Base-by-base conservation (phyloP, 805 yeast genomes). In the Vanderwaltozyma verrucispora region DNA sequence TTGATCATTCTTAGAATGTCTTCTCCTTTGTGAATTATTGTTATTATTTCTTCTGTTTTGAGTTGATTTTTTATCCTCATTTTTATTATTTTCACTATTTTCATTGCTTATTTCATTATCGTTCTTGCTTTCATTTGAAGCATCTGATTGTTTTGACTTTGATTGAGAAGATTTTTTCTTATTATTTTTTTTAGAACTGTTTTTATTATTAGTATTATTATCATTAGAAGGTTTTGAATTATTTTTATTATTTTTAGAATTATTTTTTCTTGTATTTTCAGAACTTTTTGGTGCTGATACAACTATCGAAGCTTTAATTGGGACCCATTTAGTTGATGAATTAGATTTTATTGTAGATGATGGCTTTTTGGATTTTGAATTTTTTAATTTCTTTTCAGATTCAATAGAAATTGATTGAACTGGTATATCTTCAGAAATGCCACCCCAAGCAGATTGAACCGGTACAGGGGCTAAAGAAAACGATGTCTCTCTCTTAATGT, bases 301-400 rank as follows among this genome's bases (percentile, higher is more conserved):
- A 23, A 69, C 70, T 33, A 72, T 73, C 27, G 73, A 61, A 19
- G 75, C 82, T 47, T 75, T 69, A 54, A 72, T 74, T 13, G 85
- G 84, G 27, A 77, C 72, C 84, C 85, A 78, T 54, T 80, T 81
- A 6, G 59, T 54, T 7, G 51, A 30, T 26, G 50, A 36, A 6
- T 47, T 42, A 10, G 18, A 25, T 13, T 31, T 36, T 13, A 45
- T 47, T n/a, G 44, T 29, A 8, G 46, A 37, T 21, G 23, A 21
- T 8, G 35, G 19, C 3, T 30, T 26, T 9, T 30, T 36, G 14
- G 35, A 40, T 51, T 31, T 26, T 31, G n/a, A 28, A 34, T 19
- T 19, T 13, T 18, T 27, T 17, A 24, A 15, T 18, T 30, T 35
- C 20, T 19, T 35, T n/a, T 26, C 16, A 11, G 33, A 29, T 17